These are phyloP conservation scores for Bruguiera gymnorhiza DNA, from an alignment of 345 rosid species.

Conservation along the genomic window DNA sequence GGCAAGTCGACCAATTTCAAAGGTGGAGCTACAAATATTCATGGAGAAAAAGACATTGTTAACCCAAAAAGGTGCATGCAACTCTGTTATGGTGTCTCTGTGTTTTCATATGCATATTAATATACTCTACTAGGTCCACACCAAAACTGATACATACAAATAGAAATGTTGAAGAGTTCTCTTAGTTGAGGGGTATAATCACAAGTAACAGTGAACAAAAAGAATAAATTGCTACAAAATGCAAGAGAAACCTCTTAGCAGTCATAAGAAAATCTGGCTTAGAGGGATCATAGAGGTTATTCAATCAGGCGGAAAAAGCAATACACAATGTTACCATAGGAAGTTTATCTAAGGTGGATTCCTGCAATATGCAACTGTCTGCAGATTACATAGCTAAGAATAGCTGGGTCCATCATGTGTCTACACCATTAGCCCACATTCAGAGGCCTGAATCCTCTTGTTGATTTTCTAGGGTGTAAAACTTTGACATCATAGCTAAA, in stretches of 20 bases:
- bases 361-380: not conserved
- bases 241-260: not conserved
- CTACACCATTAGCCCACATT: not conserved
- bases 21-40: conserved; percentile 72
- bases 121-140: not conserved
- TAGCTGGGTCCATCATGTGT: not conserved
- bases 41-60: not conserved
- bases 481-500: not conserved
- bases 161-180: not conserved
- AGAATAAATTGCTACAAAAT: not conserved
- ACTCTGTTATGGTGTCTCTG: not conserved
- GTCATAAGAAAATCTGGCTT: not conserved
- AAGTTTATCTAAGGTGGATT: not conserved
- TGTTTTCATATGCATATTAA: not conserved
- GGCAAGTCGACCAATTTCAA: conserved; percentile 92
- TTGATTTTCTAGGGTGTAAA: not conserved
- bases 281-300: not conserved
- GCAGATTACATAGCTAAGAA: not conserved
- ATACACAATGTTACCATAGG: not conserved
- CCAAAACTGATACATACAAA: not conserved
- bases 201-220: not conserved
- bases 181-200: not conserved
- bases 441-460: not conserved
- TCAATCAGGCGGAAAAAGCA: not conserved
- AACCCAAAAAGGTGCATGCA: not conserved